These are phyloP conservation scores for Mycena sanguinolenta DNA, from an alignment of 768 basidiomycete genomes.

Conservation along the genomic window DNA sequence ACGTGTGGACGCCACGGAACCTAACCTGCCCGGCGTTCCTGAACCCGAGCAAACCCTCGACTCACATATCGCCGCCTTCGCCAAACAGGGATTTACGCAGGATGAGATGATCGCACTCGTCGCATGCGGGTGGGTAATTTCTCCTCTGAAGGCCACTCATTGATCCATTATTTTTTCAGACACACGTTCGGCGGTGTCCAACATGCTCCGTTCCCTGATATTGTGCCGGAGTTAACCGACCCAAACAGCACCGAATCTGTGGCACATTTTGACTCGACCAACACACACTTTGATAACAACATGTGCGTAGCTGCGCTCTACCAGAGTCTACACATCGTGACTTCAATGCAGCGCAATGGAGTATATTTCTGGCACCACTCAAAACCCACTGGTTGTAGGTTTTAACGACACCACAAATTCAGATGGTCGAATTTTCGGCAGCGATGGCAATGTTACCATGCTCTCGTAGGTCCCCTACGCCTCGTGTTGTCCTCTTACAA, in stretches of 20 bases:
- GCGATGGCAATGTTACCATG: slow-evolving; percentile 1
- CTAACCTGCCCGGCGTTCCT: slow-evolving; percentile 4
- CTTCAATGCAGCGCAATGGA: neutral
- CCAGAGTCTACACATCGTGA: neutral
- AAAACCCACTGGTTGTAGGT: slow-evolving; percentile 1
- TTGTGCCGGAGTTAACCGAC: neutral
- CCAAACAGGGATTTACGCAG: neutral
- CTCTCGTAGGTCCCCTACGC: neutral
- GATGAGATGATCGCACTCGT: no score
- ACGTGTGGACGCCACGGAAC: slow-evolving; percentile 2
- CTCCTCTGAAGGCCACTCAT: neutral
- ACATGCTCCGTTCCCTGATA: slow-evolving; percentile 3
- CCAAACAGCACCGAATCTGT: neutral
- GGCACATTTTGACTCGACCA: neutral
- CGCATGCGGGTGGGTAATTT: slow-evolving; percentile 1
- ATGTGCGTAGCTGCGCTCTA: slow-evolving; percentile 3
- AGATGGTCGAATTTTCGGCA: neutral
- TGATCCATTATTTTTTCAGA: neutral
- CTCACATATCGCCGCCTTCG: neutral
- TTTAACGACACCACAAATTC: neutral
- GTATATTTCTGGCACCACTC: neutral
- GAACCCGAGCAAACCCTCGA: neutral
- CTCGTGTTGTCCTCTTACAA: neutral
- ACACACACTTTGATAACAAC: neutral
- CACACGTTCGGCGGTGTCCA: no score